A percentile compares a stretch with the other conserved stretches of the same genome.
These are phyloP conservation scores for Zymoseptoria pseudotritici DNA, from an alignment of 2,329 filamentous ascomycete species.

Conservation along the genomic window DNA sequence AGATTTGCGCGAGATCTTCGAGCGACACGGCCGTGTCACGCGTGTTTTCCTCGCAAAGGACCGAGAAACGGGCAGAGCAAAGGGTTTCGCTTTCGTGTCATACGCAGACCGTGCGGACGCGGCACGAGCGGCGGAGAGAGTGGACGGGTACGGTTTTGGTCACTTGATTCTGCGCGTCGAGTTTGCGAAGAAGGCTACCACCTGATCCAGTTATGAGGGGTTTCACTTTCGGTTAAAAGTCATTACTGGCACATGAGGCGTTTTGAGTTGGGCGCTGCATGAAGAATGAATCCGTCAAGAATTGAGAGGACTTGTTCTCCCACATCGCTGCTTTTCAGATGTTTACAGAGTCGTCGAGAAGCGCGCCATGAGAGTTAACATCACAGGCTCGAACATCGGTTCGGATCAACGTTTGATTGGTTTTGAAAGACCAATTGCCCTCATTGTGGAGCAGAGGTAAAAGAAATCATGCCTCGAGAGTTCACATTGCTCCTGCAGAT, in stretches of 20 bases:
- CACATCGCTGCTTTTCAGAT: neutral
- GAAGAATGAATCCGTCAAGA: neutral
- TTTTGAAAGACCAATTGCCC: no score
- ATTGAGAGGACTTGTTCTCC: neutral
- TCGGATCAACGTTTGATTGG: no score
- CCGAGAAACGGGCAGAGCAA: slow-evolving; percentile 88
- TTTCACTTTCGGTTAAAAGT: neutral
- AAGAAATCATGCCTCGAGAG: neutral
- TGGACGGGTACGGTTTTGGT: slow-evolving; percentile 90
- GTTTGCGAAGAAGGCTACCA: slow-evolving; percentile 62
- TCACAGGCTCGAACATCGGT: neutral
- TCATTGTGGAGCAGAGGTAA: no score
- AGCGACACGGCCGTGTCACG: slow-evolving; percentile 91
- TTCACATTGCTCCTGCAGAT: neutral
- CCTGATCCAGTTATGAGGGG: neutral
- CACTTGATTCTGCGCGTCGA: slow-evolving; percentile 81
- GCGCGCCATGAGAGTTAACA: neutral
- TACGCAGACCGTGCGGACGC: slow-evolving; percentile 87
- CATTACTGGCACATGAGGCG: neutral
- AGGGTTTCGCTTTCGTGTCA: slow-evolving; percentile 98
- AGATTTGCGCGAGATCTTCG: slow-evolving; percentile 96
- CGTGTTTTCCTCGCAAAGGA: slow-evolving; percentile 98
- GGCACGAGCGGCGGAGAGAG: slow-evolving; percentile 87
- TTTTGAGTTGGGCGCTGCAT: neutral
- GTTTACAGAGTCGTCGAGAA: neutral